Percentiles rank a stretch among this genome's conserved stretches.
phyloP scores from a whole-genome alignment of 345 rosid species.

The Pugionium cornutum region DNA sequence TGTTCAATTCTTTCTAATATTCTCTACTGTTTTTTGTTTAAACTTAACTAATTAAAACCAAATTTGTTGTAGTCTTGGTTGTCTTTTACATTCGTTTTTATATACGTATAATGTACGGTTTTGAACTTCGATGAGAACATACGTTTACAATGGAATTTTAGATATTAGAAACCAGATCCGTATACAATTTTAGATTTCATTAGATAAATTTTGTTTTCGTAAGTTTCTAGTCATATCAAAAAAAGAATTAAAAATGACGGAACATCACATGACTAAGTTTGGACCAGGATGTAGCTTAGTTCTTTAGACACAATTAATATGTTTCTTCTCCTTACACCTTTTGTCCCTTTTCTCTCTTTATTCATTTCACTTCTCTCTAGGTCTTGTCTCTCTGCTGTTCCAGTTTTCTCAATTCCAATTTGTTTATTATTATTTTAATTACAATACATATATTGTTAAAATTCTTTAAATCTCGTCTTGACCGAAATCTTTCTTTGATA shows the following conservation, averaged over 20 bases:
- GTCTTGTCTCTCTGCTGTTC: constrained; percentile 20
- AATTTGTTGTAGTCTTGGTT: constrained; percentile 5
- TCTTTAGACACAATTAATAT: constrained; percentile 36
- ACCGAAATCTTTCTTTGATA: constrained; percentile 29
- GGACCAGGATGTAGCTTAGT: constrained; percentile 35
- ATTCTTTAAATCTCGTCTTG: constrained; percentile 21
- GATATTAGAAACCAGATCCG: neutral
- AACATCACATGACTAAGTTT: constrained; percentile 35
- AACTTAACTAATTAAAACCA: neutral
- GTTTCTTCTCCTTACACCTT: constrained; percentile 37
- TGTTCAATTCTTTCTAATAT: constrained; percentile 29
- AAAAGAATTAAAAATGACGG: constrained; percentile 22
- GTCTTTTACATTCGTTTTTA: constrained; percentile 15
- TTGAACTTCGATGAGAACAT: neutral
- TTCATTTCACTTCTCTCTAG: constrained; percentile 20
- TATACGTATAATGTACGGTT: neutral
- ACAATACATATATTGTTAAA: constrained; percentile 1
- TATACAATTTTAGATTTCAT: neutral
- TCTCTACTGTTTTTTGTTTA: constrained; percentile 1
- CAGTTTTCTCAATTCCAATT: neutral
- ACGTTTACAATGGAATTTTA: constrained; percentile 21
- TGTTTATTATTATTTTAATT: constrained; percentile 20
- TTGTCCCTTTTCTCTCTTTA: constrained; percentile 23
- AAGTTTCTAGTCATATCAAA: neutral
- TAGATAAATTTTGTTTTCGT: neutral